phyloP scores from a whole-genome alignment of 164 flowering plant genomes.

The Vitis rupestris region DNA sequence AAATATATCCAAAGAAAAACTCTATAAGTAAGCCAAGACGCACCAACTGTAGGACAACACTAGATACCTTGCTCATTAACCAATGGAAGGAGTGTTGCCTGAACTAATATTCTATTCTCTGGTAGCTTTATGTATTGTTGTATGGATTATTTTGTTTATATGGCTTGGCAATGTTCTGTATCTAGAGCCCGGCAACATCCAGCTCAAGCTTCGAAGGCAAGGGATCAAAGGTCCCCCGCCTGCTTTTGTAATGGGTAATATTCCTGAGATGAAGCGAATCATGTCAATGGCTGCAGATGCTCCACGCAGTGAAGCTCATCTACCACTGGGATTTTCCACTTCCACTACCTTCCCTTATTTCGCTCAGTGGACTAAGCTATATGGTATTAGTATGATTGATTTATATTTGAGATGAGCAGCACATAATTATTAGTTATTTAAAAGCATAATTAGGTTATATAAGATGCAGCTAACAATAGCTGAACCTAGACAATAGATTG shows the following conservation, averaged over 20 bases:
- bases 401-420: no score
- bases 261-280: constrained; percentile 15
- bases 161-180: neutral
- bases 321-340: constrained; percentile 2
- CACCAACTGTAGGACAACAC: no score
- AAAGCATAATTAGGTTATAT: no score
- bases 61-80: no score
- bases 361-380: constrained; percentile 11
- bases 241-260: constrained; percentile 11
- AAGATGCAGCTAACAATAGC: no score
- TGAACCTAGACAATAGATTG: neutral
- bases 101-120: no score
- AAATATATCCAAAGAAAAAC: no score
- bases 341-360: constrained; percentile 14
- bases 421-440: no score
- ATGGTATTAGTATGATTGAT: constrained; percentile 1
- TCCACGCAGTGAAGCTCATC: neutral
- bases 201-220: neutral
- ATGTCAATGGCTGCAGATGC: neutral
- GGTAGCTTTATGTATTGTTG: neutral
- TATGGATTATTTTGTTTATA: constrained; percentile 1
- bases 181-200: neutral
- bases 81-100: no score
- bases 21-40: no score
- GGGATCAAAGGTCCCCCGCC: constrained; percentile 14